Conservation (phyloP, 768 basidiomycete species). For the Calocera viscosa region DNA sequence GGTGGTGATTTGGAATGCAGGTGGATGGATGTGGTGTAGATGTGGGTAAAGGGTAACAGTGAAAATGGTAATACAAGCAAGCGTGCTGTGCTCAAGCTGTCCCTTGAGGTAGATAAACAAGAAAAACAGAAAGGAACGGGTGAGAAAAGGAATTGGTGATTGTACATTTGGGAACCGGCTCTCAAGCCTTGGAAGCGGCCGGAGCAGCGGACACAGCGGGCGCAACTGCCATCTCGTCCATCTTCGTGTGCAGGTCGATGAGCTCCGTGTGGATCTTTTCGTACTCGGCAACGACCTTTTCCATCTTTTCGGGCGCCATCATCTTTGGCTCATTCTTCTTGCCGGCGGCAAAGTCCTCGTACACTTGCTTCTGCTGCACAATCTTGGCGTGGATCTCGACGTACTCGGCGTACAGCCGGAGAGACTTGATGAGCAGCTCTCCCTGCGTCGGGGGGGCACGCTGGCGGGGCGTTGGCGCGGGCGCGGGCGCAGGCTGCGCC, state of each 20-base stretch:
- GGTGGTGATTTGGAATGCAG: not conserved
- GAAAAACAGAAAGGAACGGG: not conserved
- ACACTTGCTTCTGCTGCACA: conserved; percentile 1
- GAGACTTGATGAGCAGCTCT: not conserved
- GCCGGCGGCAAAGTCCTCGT: not conserved
- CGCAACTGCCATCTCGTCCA: not conserved
- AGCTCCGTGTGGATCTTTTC: not conserved
- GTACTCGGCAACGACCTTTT: not conserved
- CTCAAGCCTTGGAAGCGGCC: not conserved
- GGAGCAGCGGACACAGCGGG: not conserved
- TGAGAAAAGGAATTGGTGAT: not conserved
- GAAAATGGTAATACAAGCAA: conserved; percentile 1
- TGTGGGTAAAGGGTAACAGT: conserved; percentile 7
- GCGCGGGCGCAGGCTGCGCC: not conserved
- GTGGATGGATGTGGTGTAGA: not conserved
- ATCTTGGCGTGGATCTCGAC: conserved; percentile 1
- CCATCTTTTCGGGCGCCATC: not conserved
- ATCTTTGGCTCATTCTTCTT: not conserved
- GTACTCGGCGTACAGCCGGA: not conserved
- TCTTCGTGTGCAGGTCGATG: not conserved
- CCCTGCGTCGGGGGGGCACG: not conserved
- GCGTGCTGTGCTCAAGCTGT: not conserved
- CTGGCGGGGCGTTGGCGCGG: not conserved
- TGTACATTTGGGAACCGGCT: not conserved
- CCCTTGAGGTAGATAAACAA: not conserved